phyloP scores from a whole-genome alignment of 331 rosid genomes.

The Ulmus americana region DNA sequence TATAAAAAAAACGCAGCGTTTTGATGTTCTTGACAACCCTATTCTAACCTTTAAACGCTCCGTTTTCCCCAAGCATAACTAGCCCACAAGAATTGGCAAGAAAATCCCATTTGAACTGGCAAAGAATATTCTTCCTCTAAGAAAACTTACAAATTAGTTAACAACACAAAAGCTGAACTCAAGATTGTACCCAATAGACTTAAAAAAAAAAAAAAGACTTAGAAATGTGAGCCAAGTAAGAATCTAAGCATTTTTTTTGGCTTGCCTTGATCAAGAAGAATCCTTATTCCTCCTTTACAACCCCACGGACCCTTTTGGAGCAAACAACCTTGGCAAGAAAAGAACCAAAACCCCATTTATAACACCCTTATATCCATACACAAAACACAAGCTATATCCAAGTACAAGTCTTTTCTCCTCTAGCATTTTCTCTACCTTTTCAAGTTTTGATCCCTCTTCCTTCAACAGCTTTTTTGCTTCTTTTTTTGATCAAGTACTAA shows the following conservation, averaged over 20 bases:
- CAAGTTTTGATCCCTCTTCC: neutral
- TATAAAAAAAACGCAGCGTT: no score
- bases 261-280: conserved; percentile 64
- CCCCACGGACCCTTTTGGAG: conserved; percentile 27
- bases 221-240: conserved; percentile 46
- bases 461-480: conserved; percentile 26
- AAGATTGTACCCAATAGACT: neutral
- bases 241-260: conserved; percentile 36
- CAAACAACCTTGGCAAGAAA: conserved; percentile 63
- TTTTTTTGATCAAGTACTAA: neutral
- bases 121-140: neutral
- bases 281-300: conserved; percentile 45
- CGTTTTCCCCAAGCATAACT: no score
- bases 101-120: no score
- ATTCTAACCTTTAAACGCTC: no score
- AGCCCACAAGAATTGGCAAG: no score
- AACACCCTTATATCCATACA: conserved; percentile 20
- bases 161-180: conserved; percentile 5
- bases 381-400: conserved; percentile 12
- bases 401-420: neutral
- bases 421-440: conserved; percentile 18
- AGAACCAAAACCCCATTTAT: conserved; percentile 45
- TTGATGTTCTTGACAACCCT: no score
- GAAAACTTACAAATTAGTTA: conserved; percentile 46
- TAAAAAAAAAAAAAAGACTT: conserved; percentile 5